These are phyloP conservation scores for Blakeslea trispora DNA, from an alignment of 371 early-diverging fungal species.

Conservation along the genomic window DNA sequence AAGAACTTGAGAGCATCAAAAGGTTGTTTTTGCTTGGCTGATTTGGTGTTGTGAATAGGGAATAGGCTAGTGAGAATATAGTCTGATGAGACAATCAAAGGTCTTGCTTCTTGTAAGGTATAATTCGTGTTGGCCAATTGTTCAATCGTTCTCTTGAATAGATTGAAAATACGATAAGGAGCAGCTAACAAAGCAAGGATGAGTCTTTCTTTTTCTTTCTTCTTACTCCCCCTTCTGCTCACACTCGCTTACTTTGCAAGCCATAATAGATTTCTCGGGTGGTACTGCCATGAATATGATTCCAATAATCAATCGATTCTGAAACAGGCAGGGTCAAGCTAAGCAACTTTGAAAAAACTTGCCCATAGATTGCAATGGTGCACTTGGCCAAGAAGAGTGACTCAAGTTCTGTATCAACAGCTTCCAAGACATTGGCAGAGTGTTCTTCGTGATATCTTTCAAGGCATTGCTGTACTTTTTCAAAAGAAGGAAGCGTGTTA, in stretches of 20 bases:
- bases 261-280: slow-evolving; percentile 55
- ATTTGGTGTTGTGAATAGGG: slow-evolving; percentile 23
- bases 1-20: slow-evolving; percentile 14
- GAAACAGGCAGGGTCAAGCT: slow-evolving; percentile 66
- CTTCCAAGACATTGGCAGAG: not conserved
- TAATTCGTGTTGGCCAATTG: slow-evolving; percentile 7
- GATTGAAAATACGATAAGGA: slow-evolving; percentile 41
- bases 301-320: slow-evolving; percentile 73
- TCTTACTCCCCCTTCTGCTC: no score
- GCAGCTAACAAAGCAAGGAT: slow-evolving; percentile 34
- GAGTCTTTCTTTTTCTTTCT: not conserved
- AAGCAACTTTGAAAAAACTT: slow-evolving; percentile 59
- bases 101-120: slow-evolving; percentile 16
- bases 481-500: slow-evolving; percentile 18
- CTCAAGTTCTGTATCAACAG: slow-evolving; percentile 34
- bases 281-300: slow-evolving; percentile 53
- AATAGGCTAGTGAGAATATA: slow-evolving; percentile 38
- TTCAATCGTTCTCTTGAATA: slow-evolving; percentile 31
- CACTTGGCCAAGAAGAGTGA: slow-evolving; percentile 62
- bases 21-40: not conserved
- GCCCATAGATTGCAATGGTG: slow-evolving; percentile 63
- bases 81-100: slow-evolving; percentile 27
- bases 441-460: slow-evolving; percentile 19
- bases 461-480: slow-evolving; percentile 22
- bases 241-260: slow-evolving; percentile 57